These are phyloP conservation scores for Phylloporus sp. DNA, from an alignment of 1,284 basidiomycete genomes.

Conservation along the genomic window DNA sequence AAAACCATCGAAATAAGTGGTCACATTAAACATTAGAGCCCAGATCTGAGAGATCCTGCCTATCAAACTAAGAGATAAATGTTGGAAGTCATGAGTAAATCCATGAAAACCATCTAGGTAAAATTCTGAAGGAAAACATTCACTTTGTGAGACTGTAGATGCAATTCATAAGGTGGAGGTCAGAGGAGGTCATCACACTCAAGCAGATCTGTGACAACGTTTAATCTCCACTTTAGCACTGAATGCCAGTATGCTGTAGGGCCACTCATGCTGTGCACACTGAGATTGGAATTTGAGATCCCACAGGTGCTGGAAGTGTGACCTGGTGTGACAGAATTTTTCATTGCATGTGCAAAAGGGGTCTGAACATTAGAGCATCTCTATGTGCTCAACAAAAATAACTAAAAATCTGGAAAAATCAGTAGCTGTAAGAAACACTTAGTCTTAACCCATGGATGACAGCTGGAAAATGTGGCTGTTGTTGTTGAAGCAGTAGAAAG, in stretches of 20 bases:
- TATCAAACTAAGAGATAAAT: background rate
- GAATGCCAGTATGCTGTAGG: background rate
- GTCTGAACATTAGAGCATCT: background rate
- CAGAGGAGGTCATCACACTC: background rate
- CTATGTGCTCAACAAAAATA: background rate
- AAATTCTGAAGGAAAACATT: background rate
- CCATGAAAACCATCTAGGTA: background rate
- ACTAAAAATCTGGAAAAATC: background rate
- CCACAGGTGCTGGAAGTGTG: background rate
- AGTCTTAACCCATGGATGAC: constrained; percentile 1
- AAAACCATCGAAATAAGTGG: background rate
- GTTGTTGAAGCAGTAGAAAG: background rate
- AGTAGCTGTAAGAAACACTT: background rate
- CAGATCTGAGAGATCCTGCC: background rate
- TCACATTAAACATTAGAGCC: background rate
- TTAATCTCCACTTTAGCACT: background rate
- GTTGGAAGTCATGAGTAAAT: background rate
- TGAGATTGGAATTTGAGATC: background rate
- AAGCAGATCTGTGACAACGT: background rate
- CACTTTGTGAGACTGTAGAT: background rate
- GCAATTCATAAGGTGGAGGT: no score
- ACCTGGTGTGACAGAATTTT: background rate
- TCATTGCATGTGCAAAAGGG: background rate
- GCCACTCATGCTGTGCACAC: background rate
- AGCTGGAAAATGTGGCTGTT: background rate